phyloP scores from a whole-genome alignment of 768 basidiomycete species.

The Collybiopsis luxurians region DNA sequence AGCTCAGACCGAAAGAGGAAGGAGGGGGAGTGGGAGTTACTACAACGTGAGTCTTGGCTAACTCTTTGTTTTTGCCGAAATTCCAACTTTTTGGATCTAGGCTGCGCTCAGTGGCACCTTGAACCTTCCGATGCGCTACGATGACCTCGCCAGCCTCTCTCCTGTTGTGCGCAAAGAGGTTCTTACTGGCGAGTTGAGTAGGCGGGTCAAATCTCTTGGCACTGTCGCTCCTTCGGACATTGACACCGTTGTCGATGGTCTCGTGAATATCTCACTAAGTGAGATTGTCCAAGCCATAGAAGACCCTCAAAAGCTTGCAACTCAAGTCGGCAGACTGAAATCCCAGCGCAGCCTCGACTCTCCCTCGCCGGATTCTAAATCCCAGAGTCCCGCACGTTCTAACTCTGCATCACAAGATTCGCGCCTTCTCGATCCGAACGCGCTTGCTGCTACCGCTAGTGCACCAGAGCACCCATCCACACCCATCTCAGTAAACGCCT shows the following conservation, averaged over 20 bases:
- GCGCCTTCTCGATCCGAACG: slow-evolving; percentile 59
- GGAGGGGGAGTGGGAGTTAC: slow-evolving; percentile 84
- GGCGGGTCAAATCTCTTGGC: slow-evolving; percentile 62
- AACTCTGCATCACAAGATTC: slow-evolving; percentile 68
- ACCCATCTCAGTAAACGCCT: slow-evolving; percentile 73
- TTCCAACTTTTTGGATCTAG: slow-evolving; percentile 35
- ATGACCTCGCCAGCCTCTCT: slow-evolving; percentile 77
- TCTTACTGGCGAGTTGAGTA: slow-evolving; percentile 76
- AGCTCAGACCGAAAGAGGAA: slow-evolving; percentile 50
- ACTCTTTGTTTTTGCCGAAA: slow-evolving; percentile 4
- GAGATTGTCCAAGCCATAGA: slow-evolving; percentile 79
- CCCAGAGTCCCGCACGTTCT: slow-evolving; percentile 53
- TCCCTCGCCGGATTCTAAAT: slow-evolving; percentile 33
- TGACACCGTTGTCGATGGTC: slow-evolving; percentile 65
- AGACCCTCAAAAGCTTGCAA: slow-evolving; percentile 61
- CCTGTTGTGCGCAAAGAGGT: slow-evolving; percentile 88
- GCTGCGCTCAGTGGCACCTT: slow-evolving; percentile 80
- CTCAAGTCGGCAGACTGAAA: slow-evolving; percentile 52
- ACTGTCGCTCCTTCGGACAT: slow-evolving; percentile 54
- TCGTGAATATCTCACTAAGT: slow-evolving; percentile 67
- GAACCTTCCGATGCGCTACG: slow-evolving; percentile 83
- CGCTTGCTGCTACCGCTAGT: slow-evolving; percentile 71
- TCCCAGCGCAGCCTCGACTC: slow-evolving; percentile 19
- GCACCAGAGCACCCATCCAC: slow-evolving; percentile 91
- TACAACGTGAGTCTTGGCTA: slow-evolving; percentile 56